phyloP scores from a whole-genome alignment of 345 rosid species.

The Lepidium sativum region DNA sequence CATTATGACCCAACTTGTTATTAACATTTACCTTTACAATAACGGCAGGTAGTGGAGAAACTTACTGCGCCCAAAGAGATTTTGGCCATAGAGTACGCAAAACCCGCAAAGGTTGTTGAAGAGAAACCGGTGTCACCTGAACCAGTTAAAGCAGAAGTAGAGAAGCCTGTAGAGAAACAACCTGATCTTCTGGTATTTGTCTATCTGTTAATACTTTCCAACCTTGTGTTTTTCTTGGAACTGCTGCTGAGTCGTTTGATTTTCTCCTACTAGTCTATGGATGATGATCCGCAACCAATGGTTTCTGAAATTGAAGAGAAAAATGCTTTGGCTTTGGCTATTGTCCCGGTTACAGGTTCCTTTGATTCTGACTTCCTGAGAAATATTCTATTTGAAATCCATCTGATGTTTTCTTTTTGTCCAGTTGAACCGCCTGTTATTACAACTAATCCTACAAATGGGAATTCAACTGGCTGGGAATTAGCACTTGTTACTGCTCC shows the following conservation, averaged over 20 bases:
- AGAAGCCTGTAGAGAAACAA: slow-evolving; percentile 47
- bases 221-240: not conserved
- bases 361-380: not conserved
- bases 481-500: slow-evolving; percentile 88
- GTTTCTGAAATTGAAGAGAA: slow-evolving; percentile 71
- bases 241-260: not conserved
- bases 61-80: slow-evolving; percentile 61
- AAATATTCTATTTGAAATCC: not conserved
- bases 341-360: slow-evolving; percentile 58
- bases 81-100: slow-evolving; percentile 71
- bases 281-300: slow-evolving; percentile 59
- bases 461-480: slow-evolving; percentile 77
- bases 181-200: slow-evolving; percentile 73
- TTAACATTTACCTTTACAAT: not conserved
- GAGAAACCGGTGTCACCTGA: slow-evolving; percentile 43
- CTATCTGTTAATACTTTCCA: not conserved
- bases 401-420: slow-evolving; percentile 13
- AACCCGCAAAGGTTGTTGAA: slow-evolving; percentile 42
- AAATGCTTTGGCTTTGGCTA: slow-evolving; percentile 90
- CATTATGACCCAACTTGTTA: not conserved
- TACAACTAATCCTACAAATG: slow-evolving; percentile 28
- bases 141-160: slow-evolving; percentile 52
- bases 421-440: slow-evolving; percentile 58
- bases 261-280: slow-evolving; percentile 44
- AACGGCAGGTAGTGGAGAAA: slow-evolving; percentile 38